A percentile compares a stretch with the other conserved stretches of the same genome.
These are phyloP conservation scores for Aspergillus versicolor DNA, from an alignment of 2,329 filamentous ascomycete species.

Conservation along the genomic window DNA sequence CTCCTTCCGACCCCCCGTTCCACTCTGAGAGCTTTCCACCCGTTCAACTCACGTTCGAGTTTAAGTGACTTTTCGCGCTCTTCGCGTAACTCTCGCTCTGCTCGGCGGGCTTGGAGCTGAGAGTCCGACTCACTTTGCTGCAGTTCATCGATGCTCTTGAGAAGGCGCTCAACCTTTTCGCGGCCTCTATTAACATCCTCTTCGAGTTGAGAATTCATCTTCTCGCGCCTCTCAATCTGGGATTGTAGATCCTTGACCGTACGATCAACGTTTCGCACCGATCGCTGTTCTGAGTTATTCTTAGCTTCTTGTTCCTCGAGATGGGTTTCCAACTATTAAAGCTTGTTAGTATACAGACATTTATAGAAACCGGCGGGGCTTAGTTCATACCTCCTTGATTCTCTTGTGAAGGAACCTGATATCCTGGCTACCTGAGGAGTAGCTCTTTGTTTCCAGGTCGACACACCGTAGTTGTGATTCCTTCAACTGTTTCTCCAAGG, in stretches of 20 bases:
- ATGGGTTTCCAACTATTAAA: conserved; percentile 74
- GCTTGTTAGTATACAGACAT: conserved; percentile 21
- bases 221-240: conserved; percentile 91
- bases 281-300: conserved; percentile 77
- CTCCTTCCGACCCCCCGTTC: conserved; percentile 52
- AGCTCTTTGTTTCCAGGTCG: conserved; percentile 95
- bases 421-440: conserved; percentile 90
- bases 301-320: conserved; percentile 80
- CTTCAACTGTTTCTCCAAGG: conserved; percentile 83
- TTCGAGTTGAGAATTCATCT: conserved; percentile 73
- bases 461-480: conserved; percentile 87
- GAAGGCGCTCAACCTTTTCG: conserved; percentile 86
- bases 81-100: conserved; percentile 85
- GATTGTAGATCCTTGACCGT: conserved; percentile 89
- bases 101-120: conserved; percentile 78
- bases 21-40: conserved; percentile 69
- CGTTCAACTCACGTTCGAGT: conserved; percentile 85
- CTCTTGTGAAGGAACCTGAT: conserved; percentile 92
- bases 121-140: conserved; percentile 81
- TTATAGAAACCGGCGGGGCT: background rate
- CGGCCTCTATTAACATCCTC: conserved; percentile 84
- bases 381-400: conserved; percentile 78
- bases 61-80: conserved; percentile 78
- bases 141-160: conserved; percentile 89
- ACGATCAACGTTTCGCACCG: conserved; percentile 87